Conservation (phyloP, 345 rosid genomes). For the Clarkia xantiana region DNA sequence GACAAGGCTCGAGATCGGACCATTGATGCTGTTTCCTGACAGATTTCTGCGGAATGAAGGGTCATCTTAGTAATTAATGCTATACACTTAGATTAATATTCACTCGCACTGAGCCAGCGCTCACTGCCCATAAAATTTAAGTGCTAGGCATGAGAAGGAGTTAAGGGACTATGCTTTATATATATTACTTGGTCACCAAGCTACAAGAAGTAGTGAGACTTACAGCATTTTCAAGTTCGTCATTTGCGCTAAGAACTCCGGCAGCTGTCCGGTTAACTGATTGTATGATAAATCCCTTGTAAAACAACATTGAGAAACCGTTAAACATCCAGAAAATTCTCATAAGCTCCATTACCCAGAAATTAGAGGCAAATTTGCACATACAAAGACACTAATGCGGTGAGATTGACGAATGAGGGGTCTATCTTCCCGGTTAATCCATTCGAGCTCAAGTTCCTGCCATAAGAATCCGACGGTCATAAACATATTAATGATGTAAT, state of each 20-base stretch:
- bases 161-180: too few species aligned
- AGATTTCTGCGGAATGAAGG: conserved; percentile 16
- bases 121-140: too few species aligned
- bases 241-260: conserved; percentile 22
- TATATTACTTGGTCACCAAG: too few species aligned
- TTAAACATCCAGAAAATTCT: too few species aligned
- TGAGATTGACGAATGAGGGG: conserved; percentile 19
- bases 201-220: too few species aligned
- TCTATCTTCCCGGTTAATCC: conserved; percentile 31
- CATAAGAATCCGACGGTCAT: background rate
- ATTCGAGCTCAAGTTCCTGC: conserved; percentile 41
- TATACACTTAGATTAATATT: too few species aligned
- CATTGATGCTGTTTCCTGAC: conserved; percentile 26
- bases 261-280: conserved; percentile 31
- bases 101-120: too few species aligned
- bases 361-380: background rate
- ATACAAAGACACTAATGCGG: conserved; percentile 26
- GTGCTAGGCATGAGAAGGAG: too few species aligned
- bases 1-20: conserved; percentile 24
- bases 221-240: conserved; percentile 27
- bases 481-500: background rate
- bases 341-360: background rate
- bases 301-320: background rate
- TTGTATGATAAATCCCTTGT: conserved; percentile 52
- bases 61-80: too few species aligned